These are phyloP conservation scores for Castanospermum australe DNA, from an alignment of 306 rosid species.

Conservation along the genomic window DNA sequence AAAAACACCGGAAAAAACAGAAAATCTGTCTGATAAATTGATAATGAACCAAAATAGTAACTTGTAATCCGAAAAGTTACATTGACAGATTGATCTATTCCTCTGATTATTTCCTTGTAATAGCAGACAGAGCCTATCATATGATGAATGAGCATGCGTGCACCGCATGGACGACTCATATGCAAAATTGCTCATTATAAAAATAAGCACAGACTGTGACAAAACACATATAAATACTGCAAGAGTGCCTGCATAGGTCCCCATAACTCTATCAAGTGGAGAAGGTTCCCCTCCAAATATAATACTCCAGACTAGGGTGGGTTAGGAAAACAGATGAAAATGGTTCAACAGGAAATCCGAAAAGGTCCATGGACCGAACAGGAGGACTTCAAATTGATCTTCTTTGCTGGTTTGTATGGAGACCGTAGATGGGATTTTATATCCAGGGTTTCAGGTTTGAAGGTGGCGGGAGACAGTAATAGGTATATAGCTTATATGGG, in stretches of 20 bases:
- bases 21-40: not conserved
- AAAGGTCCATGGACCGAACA: constrained; percentile 97
- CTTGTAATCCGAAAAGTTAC: constrained; percentile 27
- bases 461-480: constrained; percentile 92
- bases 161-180: constrained; percentile 51
- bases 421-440: constrained; percentile 98
- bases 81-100: constrained; percentile 35
- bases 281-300: not conserved
- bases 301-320: not conserved
- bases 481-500: constrained; percentile 66
- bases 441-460: constrained; percentile 99
- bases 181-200: constrained; percentile 35
- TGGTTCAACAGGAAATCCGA: constrained; percentile 50
- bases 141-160: constrained; percentile 42
- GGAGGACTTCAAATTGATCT: constrained; percentile 72
- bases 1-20: not conserved
- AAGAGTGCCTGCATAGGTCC: constrained; percentile 28
- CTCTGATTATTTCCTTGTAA: constrained; percentile 30
- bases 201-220: not conserved
- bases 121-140: constrained; percentile 44
- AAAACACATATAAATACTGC: constrained; percentile 45
- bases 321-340: not conserved
- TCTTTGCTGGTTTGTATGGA: constrained; percentile 79
- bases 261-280: constrained; percentile 17
- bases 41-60: not conserved